These are phyloP conservation scores for Tephrocybe sp. DNA, from an alignment of 768 basidiomycete species.

Conservation along the genomic window DNA sequence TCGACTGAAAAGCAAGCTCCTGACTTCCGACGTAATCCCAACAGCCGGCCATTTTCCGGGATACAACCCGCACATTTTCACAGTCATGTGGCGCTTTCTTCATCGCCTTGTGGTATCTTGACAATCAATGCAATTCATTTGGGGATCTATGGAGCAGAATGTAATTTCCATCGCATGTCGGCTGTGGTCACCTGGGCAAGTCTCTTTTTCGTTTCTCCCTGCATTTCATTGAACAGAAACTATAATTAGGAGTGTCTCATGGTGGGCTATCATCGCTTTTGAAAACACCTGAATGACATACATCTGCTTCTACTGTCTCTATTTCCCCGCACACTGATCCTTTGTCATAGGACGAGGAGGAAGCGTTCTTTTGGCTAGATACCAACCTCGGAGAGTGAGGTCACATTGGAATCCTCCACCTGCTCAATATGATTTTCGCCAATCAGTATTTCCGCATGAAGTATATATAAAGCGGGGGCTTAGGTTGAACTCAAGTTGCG, in stretches of 20 bases:
- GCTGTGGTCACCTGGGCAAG: conserved; percentile 4
- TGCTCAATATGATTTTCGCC: conserved; percentile 2
- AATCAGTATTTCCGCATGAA: not conserved
- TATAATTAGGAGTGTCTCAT: conserved; percentile 1
- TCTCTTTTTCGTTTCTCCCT: not conserved
- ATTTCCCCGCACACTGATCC: conserved; percentile 15
- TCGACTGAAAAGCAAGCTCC: not conserved
- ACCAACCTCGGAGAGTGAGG: conserved; percentile 8
- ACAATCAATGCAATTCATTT: not conserved
- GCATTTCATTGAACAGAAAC: not conserved
- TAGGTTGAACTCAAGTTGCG: not conserved
- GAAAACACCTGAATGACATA: conserved; percentile 1
- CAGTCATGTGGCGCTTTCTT: conserved; percentile 2
- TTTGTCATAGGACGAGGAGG: not conserved
- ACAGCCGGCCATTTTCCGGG: conserved; percentile 20
- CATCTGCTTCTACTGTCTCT: not conserved
- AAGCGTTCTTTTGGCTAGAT: not conserved
- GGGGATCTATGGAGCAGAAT: not conserved
- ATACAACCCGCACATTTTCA: conserved; percentile 1
- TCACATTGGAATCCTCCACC: conserved; percentile 9
- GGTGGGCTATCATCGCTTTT: not conserved
- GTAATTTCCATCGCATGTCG: not conserved
- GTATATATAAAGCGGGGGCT: conserved; percentile 5
- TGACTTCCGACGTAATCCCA: conserved; percentile 15
- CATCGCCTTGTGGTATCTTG: not conserved